Evolutionary conservation across 2,329 filamentous ascomycete genomes (phyloP), one percentile per base, ranked within the genome.

Genomic region (Madurella mycetomatis): DNA sequence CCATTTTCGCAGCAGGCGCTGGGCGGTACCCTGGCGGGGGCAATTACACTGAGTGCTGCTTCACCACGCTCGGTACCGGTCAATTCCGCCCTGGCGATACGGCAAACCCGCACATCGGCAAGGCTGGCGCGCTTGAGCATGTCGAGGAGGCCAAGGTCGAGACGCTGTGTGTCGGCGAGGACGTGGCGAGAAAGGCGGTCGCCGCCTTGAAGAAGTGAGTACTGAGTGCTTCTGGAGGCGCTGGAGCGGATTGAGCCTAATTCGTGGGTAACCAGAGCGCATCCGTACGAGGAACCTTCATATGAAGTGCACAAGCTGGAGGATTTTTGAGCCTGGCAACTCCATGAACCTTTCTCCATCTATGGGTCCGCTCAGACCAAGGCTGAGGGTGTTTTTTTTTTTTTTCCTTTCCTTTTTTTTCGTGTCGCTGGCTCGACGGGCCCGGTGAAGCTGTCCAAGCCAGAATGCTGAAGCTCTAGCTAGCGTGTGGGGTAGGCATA

Each of bases 41-140:
- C n/a, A 75, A 74, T 61, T 83, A 83, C 63, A 80, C 76, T 19
- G 78, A 84, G 60, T 78, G 73, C 65, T 77, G 76, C 66, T 84
- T 73, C 72, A 70, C 72, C 2, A 68, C 71, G 0, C 58, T 69
- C 4, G 86, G 86, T 4, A 81, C 73, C 0, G 84, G 84, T 0
- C 85, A 88, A 64, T 90, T 88, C 67, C 78, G 81, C 0, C 85
- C 85, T 0, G 82, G 81, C 0, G 74, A 76, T 51, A 67, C 72
- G 0, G 83, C 86, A 1, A 84, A 84, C 46, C 86, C 86, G 2
- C 71, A 82, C 62, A 82, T 88, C 57, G 86, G 86, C 0, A 69
- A 70, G 9, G 70, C 76, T 1, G 83, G 84, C 0, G 67, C 72
- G 41, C 63, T 88, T 0, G 83, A 88, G 67, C 67, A 81, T 54